phyloP scores from a whole-genome alignment of 495 filamentous ascomycete species.

The Rostrohypoxylon terebratum region DNA sequence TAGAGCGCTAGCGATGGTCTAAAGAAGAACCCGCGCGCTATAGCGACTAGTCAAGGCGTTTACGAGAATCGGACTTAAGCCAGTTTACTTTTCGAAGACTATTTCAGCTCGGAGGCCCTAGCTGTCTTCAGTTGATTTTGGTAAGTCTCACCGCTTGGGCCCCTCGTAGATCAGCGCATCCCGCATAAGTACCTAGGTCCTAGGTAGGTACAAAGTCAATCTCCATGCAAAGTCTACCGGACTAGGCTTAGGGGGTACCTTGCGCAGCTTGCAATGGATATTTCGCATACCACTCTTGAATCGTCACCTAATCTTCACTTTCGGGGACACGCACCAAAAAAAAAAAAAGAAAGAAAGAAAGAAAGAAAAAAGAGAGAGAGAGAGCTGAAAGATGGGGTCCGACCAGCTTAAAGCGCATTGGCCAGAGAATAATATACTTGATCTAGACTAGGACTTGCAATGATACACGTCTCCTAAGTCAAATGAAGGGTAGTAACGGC shows the following conservation, averaged over 20 bases:
- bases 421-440: conserved; percentile 27
- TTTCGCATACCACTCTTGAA: conserved; percentile 13
- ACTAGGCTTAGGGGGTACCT: conserved; percentile 1
- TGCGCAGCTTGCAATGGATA: neutral
- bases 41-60: neutral
- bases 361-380: too few species aligned
- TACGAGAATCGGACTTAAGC: neutral
- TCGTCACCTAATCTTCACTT: neutral
- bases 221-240: conserved; percentile 16
- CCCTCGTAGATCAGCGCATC: conserved; percentile 23
- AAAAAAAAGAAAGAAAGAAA: too few species aligned
- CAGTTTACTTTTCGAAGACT: neutral
- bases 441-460: conserved; percentile 24
- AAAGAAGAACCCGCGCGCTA: conserved; percentile 10
- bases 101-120: conserved; percentile 10
- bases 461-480: conserved; percentile 16
- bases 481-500: conserved; percentile 17
- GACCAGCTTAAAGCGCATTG: neutral
- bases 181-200: conserved; percentile 27
- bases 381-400: neutral
- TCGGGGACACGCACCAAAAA: neutral
- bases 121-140: neutral
- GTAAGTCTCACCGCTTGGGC: conserved; percentile 25
- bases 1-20: neutral
- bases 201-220: too few species aligned